Percentiles rank a stretch among this genome's conserved stretches.
These are phyloP conservation scores for Flaveria bidentis DNA, from an alignment of 129 eudicot genomes.

Conservation along the genomic window DNA sequence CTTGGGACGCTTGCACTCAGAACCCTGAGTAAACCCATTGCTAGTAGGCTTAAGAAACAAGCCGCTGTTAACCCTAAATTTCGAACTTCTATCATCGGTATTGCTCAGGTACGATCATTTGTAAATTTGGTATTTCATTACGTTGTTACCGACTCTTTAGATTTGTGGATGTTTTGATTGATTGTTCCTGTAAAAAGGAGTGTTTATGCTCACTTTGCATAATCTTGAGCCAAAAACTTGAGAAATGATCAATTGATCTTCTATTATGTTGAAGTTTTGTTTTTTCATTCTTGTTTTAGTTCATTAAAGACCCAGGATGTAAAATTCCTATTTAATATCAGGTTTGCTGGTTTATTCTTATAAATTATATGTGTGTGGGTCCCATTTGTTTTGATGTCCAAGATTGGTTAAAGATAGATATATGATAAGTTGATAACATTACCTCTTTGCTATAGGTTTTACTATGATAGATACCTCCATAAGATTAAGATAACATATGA, in stretches of 20 bases:
- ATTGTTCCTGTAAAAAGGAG: background rate
- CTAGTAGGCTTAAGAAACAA: slow-evolving; percentile 61
- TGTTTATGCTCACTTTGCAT: too few species aligned
- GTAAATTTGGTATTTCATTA: background rate
- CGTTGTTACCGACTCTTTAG: background rate
- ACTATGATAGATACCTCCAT: too few species aligned
- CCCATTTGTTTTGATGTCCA: background rate
- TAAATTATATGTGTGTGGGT: background rate
- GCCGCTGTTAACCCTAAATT: slow-evolving; percentile 79
- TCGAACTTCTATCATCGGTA: slow-evolving; percentile 61
- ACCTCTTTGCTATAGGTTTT: background rate
- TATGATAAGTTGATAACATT: background rate
- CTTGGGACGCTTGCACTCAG: slow-evolving; percentile 76
- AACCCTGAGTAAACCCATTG: slow-evolving; percentile 90
- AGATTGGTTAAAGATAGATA: background rate
- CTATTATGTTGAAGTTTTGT: background rate
- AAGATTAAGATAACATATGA: too few species aligned
- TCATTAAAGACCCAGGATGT: background rate
- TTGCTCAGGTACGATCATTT: slow-evolving; percentile 68
- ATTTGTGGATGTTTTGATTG: background rate
- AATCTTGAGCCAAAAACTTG: background rate
- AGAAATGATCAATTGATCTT: background rate
- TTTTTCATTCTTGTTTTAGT: background rate
- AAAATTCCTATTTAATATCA: background rate
- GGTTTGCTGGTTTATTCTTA: background rate